Percentiles rank a stretch among this genome's conserved stretches.
phyloP scores from a whole-genome alignment of 1,139 yeast genomes.

The Geotrichum siamense region DNA sequence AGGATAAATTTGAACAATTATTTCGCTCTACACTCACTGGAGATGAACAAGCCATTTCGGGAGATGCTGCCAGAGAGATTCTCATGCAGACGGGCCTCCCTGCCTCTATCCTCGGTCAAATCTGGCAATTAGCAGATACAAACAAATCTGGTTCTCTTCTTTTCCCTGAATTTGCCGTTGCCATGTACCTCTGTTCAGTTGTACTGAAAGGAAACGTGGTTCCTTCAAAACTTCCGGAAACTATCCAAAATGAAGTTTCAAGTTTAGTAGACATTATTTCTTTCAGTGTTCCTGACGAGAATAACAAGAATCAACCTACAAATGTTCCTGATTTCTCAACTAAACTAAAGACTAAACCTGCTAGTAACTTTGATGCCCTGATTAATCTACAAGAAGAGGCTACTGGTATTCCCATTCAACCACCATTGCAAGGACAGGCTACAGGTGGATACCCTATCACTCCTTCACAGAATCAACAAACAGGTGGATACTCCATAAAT shows the following conservation, averaged over 20 bases:
- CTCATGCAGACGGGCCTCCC: slow-evolving; percentile 72
- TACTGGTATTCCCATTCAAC: slow-evolving; percentile 33
- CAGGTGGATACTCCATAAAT: slow-evolving; percentile 32
- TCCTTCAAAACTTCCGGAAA: slow-evolving; percentile 65
- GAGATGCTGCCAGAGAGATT: slow-evolving; percentile 67
- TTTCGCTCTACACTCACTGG: slow-evolving; percentile 71
- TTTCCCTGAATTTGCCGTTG: slow-evolving; percentile 92
- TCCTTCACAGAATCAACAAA: slow-evolving; percentile 30
- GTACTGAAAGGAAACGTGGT: slow-evolving; percentile 70
- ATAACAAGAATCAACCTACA: slow-evolving; percentile 23
- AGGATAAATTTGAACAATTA: slow-evolving; percentile 72
- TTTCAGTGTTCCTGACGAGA: slow-evolving; percentile 62
- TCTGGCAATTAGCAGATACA: slow-evolving; percentile 88
- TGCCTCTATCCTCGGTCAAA: slow-evolving; percentile 71
- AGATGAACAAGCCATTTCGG: slow-evolving; percentile 70
- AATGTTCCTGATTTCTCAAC: slow-evolving; percentile 29
- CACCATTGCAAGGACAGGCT: slow-evolving; percentile 35
- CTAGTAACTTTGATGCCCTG: slow-evolving; percentile 31
- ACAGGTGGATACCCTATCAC: slow-evolving; percentile 33
- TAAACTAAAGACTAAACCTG: slow-evolving; percentile 25
- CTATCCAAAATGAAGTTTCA: slow-evolving; percentile 73
- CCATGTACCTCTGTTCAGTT: slow-evolving; percentile 78
- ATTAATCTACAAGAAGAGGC: slow-evolving; percentile 38
- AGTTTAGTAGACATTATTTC: slow-evolving; percentile 85
- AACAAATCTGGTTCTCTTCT: slow-evolving; percentile 75